Base-by-base conservation (phyloP, 2,329 filamentous ascomycete species). In the Hypoxylon sp. region DNA sequence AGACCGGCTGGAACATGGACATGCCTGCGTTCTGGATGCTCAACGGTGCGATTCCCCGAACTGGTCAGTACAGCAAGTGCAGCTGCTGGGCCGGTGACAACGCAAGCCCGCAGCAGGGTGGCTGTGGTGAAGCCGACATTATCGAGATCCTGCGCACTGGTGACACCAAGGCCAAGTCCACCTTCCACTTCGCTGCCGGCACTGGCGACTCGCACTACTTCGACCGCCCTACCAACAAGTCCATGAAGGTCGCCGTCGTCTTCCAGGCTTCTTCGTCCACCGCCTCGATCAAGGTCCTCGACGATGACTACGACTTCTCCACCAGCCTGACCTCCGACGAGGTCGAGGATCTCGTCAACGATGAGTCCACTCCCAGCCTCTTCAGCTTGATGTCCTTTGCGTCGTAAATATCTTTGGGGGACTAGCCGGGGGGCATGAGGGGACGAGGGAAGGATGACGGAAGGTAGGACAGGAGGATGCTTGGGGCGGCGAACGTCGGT, bases 11-110 rank as follows among this genome's bases (percentile, higher is more conserved):
- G 73, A 86, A 89, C 75, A 82, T 77, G 45, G 88, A 94, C 79
- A 91, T 91, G 85, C 91, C 92, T 7, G 89, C 91, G 45, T 85
- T 91, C 78, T 94, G 92, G 92, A 82, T 90, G 53, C 86, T 94
- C 66, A 94, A 94, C 80, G 89, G 87, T 17, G 85, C 87, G 66
- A 92, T 94, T 67, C 88, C 91, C 25, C 89, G 89, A 66, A 89
- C 90, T 4, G 81, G 86, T 4, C 91, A 94, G 78, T 94, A 94
- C 81, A 84, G 85, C 69, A 80, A 80, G 2, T 94, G 92, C 83
- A 91, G 88, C 65, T 94, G 92, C 84, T 94, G 91, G 91, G 79
- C 79, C 11, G 83, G 80, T 76, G 74, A 76, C 66, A 72, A 74
- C 71, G 25, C 62, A 0, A 73, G 68, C 70, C 75, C 75, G 2